A percentile compares a stretch with the other conserved stretches of the same genome.
Conservation (phyloP, 495 filamentous ascomycete genomes). For the Articulospora tetracladia region DNA sequence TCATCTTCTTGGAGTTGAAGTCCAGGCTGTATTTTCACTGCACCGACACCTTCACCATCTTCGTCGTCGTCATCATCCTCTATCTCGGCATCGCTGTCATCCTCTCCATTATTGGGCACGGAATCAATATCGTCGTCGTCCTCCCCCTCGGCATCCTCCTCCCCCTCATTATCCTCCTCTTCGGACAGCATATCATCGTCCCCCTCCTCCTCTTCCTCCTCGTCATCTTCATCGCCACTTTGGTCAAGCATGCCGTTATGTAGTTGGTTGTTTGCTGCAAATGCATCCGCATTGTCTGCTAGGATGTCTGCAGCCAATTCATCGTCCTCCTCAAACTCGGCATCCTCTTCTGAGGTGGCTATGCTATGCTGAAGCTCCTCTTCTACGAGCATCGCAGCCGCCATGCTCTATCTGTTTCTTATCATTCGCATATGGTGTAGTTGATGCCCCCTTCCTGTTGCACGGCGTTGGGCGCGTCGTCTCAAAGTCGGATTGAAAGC, state of each 20-base stretch:
- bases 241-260: conserved; percentile 28
- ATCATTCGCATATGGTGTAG: conserved; percentile 18
- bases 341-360: conserved; percentile 36
- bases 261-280: conserved; percentile 29
- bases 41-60: conserved; percentile 64
- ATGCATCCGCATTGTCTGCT: conserved; percentile 36
- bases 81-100: conserved; percentile 32
- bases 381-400: conserved; percentile 26
- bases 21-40: conserved; percentile 65
- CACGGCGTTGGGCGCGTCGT: neutral
- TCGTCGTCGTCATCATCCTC: conserved; percentile 36
- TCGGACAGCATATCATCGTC: conserved; percentile 28
- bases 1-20: conserved; percentile 38
- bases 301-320: conserved; percentile 41
- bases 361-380: conserved; percentile 26
- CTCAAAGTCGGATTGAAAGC: neutral
- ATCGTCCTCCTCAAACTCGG: conserved; percentile 49
- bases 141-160: conserved; percentile 34
- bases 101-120: conserved; percentile 33
- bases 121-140: conserved; percentile 28
- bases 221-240: conserved; percentile 36
- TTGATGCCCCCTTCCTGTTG: neutral
- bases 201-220: conserved; percentile 37
- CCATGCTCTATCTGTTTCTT: conserved; percentile 19
- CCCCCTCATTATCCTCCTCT: conserved; percentile 39